Evolutionary conservation across 139 green algal species (phyloP).

Genomic region (Ettlia oleoabundans): DNA sequence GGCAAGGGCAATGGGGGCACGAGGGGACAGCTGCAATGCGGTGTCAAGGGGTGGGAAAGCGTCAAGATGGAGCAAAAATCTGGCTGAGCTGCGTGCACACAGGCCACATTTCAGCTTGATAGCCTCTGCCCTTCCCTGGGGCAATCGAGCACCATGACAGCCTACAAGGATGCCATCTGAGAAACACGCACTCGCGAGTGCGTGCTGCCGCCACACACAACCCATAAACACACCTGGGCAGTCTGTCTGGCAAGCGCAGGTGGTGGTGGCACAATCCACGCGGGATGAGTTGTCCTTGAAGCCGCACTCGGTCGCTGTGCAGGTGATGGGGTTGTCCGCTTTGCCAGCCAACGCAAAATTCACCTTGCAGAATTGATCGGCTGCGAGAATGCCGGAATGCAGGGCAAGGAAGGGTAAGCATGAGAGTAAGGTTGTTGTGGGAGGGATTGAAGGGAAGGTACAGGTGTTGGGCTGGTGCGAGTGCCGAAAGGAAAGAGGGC

Average conservation of each 20-base stretch:
- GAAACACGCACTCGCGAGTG: too few relatives aligned
- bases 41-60: too few relatives aligned
- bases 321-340: constrained; percentile 45
- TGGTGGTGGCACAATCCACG: constrained; percentile 45
- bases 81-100: too few relatives aligned
- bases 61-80: too few relatives aligned
- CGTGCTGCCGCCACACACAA: too few relatives aligned
- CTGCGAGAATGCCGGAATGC: background rate
- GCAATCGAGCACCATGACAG: background rate
- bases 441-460: too few relatives aligned
- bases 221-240: constrained; percentile 10
- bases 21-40: background rate
- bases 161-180: too few relatives aligned
- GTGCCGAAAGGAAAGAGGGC: too few relatives aligned
- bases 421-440: too few relatives aligned
- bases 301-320: constrained; percentile 45
- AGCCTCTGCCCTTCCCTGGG: background rate
- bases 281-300: constrained; percentile 44
- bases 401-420: background rate
- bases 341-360: constrained; percentile 38
- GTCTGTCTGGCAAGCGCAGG: constrained; percentile 46
- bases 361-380: constrained; percentile 34
- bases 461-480: too few relatives aligned
- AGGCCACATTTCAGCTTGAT: background rate
- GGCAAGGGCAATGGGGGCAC: background rate